Percentiles rank a stretch among this genome's conserved stretches.
phyloP scores from a whole-genome alignment of 768 basidiomycete genomes.

The Russula ochroleuca region DNA sequence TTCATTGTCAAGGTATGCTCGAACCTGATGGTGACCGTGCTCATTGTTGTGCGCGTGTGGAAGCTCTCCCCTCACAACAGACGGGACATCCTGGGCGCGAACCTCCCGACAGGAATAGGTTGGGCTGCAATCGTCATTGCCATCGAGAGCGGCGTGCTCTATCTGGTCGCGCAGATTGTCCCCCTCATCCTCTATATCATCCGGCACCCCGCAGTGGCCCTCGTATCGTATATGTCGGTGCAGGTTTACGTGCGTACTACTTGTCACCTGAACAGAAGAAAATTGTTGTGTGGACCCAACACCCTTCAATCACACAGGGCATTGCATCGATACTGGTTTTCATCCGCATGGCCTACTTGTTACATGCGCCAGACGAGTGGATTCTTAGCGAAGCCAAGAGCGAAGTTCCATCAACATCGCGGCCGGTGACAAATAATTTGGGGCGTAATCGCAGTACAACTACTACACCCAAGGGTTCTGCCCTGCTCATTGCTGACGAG shows the following conservation, averaged over 20 bases:
- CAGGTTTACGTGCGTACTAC: slow-evolving; percentile 41
- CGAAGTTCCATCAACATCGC: too few species aligned
- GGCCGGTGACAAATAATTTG: too few species aligned
- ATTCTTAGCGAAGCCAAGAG: too few species aligned
- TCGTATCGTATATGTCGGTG: too few species aligned
- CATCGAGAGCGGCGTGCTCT: slow-evolving; percentile 41
- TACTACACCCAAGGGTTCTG: too few species aligned
- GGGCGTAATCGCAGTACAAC: too few species aligned
- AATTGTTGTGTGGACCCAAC: too few species aligned
- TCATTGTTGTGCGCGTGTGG: slow-evolving; percentile 43
- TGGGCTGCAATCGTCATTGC: slow-evolving; percentile 35
- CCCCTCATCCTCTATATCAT: slow-evolving; percentile 39
- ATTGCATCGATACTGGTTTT: slow-evolving; percentile 15
- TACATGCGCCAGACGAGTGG: not conserved
- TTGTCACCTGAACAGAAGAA: not conserved
- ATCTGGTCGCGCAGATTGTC: slow-evolving; percentile 39
- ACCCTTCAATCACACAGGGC: slow-evolving; percentile 2
- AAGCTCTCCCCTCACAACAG: slow-evolving; percentile 26
- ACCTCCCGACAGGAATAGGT: not conserved
- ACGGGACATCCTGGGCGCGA: not conserved
- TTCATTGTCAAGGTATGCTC: slow-evolving; percentile 40
- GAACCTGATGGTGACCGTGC: slow-evolving; percentile 40
- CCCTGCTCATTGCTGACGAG: too few species aligned
- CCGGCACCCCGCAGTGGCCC: slow-evolving; percentile 34
- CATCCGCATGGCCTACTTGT: slow-evolving; percentile 12